phyloP scores from a whole-genome alignment of 2,329 filamentous ascomycete species.

The Thermomyces lanuginosus region DNA sequence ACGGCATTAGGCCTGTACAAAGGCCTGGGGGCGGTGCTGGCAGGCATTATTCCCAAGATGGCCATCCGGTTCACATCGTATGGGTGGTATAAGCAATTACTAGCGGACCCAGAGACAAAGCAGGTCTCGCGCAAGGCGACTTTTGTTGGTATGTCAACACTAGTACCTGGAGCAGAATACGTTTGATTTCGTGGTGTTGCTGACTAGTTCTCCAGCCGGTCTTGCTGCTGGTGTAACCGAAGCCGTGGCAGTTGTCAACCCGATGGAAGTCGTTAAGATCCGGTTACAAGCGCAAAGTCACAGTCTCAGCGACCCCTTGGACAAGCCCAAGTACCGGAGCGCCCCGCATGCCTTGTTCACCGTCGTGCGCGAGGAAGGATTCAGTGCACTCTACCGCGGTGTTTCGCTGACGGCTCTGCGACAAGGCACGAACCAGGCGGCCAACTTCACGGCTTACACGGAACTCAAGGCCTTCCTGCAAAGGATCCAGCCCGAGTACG shows the following conservation, averaged over 20 bases:
- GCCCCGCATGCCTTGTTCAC: slow-evolving; percentile 72
- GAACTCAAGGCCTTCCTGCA: slow-evolving; percentile 75
- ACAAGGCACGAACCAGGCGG: slow-evolving; percentile 93
- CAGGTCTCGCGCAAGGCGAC: slow-evolving; percentile 54
- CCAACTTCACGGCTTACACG: slow-evolving; percentile 96
- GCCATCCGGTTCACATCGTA: slow-evolving; percentile 97
- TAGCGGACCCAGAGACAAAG: slow-evolving; percentile 54
- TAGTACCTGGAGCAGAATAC: too few species aligned
- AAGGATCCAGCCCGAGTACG: slow-evolving; percentile 52
- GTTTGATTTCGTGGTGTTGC: too few species aligned
- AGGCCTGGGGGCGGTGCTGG: slow-evolving; percentile 88
- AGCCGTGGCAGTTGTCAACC: slow-evolving; percentile 88
- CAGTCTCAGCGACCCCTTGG: slow-evolving; percentile 90
- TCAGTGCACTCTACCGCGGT: slow-evolving; percentile 76
- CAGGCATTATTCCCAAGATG: slow-evolving; percentile 97
- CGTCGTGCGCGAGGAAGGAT: slow-evolving; percentile 78
- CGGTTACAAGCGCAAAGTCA: slow-evolving; percentile 95
- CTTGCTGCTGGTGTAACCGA: slow-evolving; percentile 88
- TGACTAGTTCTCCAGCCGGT: slow-evolving; percentile 42
- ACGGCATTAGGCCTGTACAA: slow-evolving; percentile 92
- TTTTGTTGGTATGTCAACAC: slow-evolving; percentile 45
- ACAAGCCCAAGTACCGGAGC: slow-evolving; percentile 93
- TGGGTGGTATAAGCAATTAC: slow-evolving; percentile 77
- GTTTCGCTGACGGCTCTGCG: slow-evolving; percentile 84
- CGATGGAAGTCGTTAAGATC: slow-evolving; percentile 99